These are phyloP conservation scores for Helicocarpus griseus DNA, from an alignment of 2,329 filamentous ascomycete species.

Conservation along the genomic window DNA sequence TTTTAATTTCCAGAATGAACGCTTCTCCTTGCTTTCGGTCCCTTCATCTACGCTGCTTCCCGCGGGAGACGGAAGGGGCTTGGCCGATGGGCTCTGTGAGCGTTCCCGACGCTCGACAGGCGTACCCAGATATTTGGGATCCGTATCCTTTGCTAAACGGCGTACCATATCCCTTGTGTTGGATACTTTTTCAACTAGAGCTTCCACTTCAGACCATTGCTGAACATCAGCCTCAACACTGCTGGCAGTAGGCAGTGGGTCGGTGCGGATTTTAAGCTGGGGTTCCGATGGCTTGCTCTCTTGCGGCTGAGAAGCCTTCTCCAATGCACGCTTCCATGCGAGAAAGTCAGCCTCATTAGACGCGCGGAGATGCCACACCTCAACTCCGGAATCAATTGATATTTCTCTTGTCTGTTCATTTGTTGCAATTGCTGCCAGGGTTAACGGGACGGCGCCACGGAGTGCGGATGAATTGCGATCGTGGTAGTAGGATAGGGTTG, in stretches of 20 bases:
- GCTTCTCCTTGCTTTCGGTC: constrained; percentile 44
- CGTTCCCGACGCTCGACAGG: constrained; percentile 19
- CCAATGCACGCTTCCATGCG: constrained; percentile 77
- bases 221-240: constrained; percentile 53
- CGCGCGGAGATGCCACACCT: constrained; percentile 90
- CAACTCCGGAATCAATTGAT: constrained; percentile 90
- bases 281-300: constrained; percentile 25
- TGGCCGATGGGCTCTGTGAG: constrained; percentile 23
- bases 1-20: constrained; percentile 89
- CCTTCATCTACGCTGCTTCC: constrained; percentile 20
- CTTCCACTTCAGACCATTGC: constrained; percentile 82
- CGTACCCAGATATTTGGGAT: constrained; percentile 47
- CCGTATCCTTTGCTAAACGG: constrained; percentile 75
- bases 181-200: constrained; percentile 73
- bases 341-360: constrained; percentile 74
- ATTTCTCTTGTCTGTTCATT: constrained; percentile 85
- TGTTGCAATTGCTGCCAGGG: constrained; percentile 79
- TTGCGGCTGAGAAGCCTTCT: constrained; percentile 58
- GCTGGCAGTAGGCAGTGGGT: constrained; percentile 17
- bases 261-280: constrained; percentile 23
- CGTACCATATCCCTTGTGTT: constrained; percentile 83
- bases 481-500: constrained; percentile 92
- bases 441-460: constrained; percentile 83
- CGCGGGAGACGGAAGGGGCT: constrained; percentile 19
- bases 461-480: constrained; percentile 87